These are phyloP conservation scores for Pseudogymnoascus sp. DNA, from an alignment of 2,329 filamentous ascomycete species.

Conservation along the genomic window DNA sequence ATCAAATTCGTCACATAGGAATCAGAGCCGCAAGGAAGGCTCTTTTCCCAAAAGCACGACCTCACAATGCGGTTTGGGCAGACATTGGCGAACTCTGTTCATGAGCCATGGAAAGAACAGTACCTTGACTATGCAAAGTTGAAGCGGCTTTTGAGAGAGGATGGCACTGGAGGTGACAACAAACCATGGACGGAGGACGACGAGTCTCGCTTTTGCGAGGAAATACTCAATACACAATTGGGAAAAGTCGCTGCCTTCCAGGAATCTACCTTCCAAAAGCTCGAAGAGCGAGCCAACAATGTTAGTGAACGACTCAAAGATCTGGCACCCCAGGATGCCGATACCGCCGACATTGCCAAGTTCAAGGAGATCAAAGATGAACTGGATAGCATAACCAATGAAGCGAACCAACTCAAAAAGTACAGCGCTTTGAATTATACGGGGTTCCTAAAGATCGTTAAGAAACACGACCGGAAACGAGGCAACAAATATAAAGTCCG, in stretches of 20 bases:
- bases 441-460: slow-evolving; percentile 93
- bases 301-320: slow-evolving; percentile 67
- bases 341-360: slow-evolving; percentile 41
- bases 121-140: slow-evolving; percentile 96
- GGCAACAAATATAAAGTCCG: slow-evolving; percentile 79
- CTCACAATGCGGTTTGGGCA: slow-evolving; percentile 80
- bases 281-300: slow-evolving; percentile 46
- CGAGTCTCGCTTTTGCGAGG: slow-evolving; percentile 87
- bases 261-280: slow-evolving; percentile 56
- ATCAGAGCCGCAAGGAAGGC: not conserved
- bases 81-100: slow-evolving; percentile 70
- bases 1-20: not conserved
- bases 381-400: slow-evolving; percentile 78
- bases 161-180: slow-evolving; percentile 46
- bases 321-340: slow-evolving; percentile 51
- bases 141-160: slow-evolving; percentile 79
- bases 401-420: slow-evolving; percentile 87
- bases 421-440: slow-evolving; percentile 97
- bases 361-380: slow-evolving; percentile 67
- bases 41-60: not conserved
- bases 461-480: slow-evolving; percentile 96
- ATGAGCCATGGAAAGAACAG: slow-evolving; percentile 81
- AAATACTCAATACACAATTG: slow-evolving; percentile 87
- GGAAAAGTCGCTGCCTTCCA: slow-evolving; percentile 94
- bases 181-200: slow-evolving; percentile 84